phyloP scores from a whole-genome alignment of 1,284 basidiomycete genomes.

The Phylloboletellus chloephorus region DNA sequence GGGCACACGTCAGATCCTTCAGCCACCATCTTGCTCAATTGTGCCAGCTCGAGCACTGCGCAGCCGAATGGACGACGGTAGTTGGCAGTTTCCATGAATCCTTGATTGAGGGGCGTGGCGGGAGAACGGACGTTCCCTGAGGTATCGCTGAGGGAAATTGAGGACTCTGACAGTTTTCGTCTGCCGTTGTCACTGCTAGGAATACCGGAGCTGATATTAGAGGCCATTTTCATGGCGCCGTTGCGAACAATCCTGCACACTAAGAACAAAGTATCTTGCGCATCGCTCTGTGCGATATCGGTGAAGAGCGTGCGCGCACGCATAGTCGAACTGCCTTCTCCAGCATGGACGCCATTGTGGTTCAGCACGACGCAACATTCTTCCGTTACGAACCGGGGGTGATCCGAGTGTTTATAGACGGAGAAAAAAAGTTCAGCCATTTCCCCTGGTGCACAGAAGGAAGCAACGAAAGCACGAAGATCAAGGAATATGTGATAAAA shows the following conservation, averaged over 20 bases:
- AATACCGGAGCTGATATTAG: slow-evolving; percentile 47
- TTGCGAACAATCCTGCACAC: slow-evolving; percentile 90
- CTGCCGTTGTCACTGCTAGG: slow-evolving; percentile 36
- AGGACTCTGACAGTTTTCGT: slow-evolving; percentile 51
- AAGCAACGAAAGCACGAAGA: slow-evolving; percentile 86
- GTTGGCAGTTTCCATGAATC: slow-evolving; percentile 36
- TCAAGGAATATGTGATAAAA: slow-evolving; percentile 91
- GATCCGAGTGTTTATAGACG: slow-evolving; percentile 81
- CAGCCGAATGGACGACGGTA: slow-evolving; percentile 91
- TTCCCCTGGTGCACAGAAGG: slow-evolving; percentile 85
- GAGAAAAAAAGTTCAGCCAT: slow-evolving; percentile 92
- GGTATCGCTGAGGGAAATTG: slow-evolving; percentile 32
- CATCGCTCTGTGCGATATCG: slow-evolving; percentile 81
- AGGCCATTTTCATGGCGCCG: slow-evolving; percentile 77
- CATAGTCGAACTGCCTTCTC: slow-evolving; percentile 51
- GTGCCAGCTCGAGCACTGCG: slow-evolving; percentile 83
- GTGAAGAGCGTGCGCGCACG: slow-evolving; percentile 83
- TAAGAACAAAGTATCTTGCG: slow-evolving; percentile 78
- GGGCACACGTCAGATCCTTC: slow-evolving; percentile 59
- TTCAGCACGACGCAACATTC: slow-evolving; percentile 90
- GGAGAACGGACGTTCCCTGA: slow-evolving; percentile 20
- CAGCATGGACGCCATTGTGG: slow-evolving; percentile 82
- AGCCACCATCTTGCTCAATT: slow-evolving; percentile 61
- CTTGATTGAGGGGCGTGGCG: slow-evolving; percentile 19
- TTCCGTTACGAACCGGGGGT: slow-evolving; percentile 83